Percentiles rank a stretch among this genome's conserved stretches.
Conservation (phyloP, 1,139 yeast species). For the Hyphopichia buzzinii region DNA sequence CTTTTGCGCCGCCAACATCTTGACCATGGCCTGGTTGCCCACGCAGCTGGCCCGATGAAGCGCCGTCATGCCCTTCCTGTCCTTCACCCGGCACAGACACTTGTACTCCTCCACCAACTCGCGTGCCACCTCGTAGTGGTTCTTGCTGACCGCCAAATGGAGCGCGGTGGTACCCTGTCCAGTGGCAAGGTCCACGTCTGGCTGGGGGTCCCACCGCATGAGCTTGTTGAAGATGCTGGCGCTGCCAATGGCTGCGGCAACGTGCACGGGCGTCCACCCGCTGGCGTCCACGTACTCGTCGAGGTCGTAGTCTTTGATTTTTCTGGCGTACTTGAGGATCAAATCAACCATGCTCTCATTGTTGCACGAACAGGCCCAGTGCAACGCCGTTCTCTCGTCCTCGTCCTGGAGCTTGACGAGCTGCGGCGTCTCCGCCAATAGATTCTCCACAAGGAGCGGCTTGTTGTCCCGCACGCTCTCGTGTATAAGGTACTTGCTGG, state of each 20-base stretch:
- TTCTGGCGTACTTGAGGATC: slow-evolving; percentile 39
- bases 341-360: slow-evolving; percentile 52
- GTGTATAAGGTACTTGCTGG: slow-evolving; percentile 37
- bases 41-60: slow-evolving; percentile 82
- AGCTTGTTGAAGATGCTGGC: slow-evolving; percentile 45
- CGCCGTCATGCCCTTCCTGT: slow-evolving; percentile 62
- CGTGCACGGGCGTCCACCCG: slow-evolving; percentile 89
- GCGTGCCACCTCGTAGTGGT: slow-evolving; percentile 52
- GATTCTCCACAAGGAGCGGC: slow-evolving; percentile 42
- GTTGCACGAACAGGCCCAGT: slow-evolving; percentile 82
- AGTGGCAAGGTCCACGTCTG: slow-evolving; percentile 51
- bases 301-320: slow-evolving; percentile 46
- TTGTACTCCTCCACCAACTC: slow-evolving; percentile 49
- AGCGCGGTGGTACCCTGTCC: slow-evolving; percentile 69
- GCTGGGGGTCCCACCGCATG: slow-evolving; percentile 26
- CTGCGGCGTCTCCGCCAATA: slow-evolving; percentile 49
- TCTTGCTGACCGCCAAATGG: slow-evolving; percentile 75
- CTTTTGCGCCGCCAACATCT: slow-evolving; percentile 48
- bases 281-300: slow-evolving; percentile 70
- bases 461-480: slow-evolving; percentile 62
- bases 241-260: slow-evolving; percentile 75
- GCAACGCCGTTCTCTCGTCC: slow-evolving; percentile 80
- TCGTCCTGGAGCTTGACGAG: slow-evolving; percentile 50
- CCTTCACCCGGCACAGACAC: slow-evolving; percentile 65
- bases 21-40: slow-evolving; percentile 60